phyloP scores from a whole-genome alignment of 768 basidiomycete genomes.

The Hydnomerulius pinastri region DNA sequence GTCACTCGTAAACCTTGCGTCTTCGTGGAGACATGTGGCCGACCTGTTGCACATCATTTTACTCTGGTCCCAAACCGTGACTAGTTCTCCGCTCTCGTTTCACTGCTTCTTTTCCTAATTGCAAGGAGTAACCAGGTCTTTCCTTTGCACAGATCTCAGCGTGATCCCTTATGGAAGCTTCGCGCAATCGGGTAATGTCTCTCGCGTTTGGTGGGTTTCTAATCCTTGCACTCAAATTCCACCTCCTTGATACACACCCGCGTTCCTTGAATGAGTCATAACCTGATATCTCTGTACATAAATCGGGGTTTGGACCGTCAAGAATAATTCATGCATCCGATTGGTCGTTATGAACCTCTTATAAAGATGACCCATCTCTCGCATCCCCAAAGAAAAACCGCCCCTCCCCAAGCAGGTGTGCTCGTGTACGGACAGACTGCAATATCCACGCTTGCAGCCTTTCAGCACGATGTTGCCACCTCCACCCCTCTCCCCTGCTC shows the following conservation, averaged over 20 bases:
- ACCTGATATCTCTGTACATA: neutral
- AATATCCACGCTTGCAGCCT: neutral
- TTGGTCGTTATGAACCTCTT: neutral
- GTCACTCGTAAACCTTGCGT: no score
- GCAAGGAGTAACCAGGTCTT: neutral
- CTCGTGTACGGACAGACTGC: neutral
- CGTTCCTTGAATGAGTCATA: neutral
- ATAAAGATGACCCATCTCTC: neutral
- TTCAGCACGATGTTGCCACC: slow-evolving; percentile 12
- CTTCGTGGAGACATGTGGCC: no score
- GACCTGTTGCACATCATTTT: no score
- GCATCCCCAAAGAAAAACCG: neutral
- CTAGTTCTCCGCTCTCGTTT: neutral
- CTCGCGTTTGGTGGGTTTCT: no score
- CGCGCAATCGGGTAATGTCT: neutral
- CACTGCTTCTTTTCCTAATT: neutral
- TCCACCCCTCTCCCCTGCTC: neutral
- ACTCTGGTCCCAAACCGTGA: no score
- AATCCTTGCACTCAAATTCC: neutral
- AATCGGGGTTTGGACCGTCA: neutral
- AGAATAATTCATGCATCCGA: neutral
- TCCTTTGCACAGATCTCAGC: neutral
- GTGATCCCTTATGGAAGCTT: neutral
- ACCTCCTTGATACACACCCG: neutral
- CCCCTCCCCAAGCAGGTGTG: neutral